Evolutionary conservation across 257 asterid genomes (phyloP).

Genomic region (Rubia yunnanensis): DNA sequence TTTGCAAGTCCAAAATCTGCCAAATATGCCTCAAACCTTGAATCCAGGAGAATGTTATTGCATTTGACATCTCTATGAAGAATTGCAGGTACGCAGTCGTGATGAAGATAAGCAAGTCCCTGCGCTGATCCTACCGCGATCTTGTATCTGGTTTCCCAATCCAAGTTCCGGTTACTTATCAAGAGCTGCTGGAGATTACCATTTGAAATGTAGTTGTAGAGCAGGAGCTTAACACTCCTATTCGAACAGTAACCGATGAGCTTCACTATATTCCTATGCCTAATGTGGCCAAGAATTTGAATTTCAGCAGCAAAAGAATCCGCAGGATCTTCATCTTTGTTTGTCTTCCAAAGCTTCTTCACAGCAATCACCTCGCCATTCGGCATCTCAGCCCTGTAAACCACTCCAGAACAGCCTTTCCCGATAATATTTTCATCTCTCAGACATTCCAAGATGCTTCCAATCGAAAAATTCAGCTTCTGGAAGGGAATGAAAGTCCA

Average conservation of each 20-base stretch:
- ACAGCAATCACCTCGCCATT: slow-evolving; percentile 78
- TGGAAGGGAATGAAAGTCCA: slow-evolving; percentile 92
- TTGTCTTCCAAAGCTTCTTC: slow-evolving; percentile 86
- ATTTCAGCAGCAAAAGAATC: slow-evolving; percentile 91
- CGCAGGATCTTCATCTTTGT: slow-evolving; percentile 48
- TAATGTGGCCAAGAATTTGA: slow-evolving; percentile 87
- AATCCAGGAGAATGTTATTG: slow-evolving; percentile 81
- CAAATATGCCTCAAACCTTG: slow-evolving; percentile 70
- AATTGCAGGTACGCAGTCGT: slow-evolving; percentile 78
- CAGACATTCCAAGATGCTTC: slow-evolving; percentile 62
- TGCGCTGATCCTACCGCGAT: slow-evolving; percentile 91
- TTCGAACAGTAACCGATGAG: slow-evolving; percentile 82
- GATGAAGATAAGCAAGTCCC: slow-evolving; percentile 91
- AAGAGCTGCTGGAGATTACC: slow-evolving; percentile 85
- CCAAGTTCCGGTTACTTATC: slow-evolving; percentile 60
- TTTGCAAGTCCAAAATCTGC: slow-evolving; percentile 99
- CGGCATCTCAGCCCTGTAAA: slow-evolving; percentile 69
- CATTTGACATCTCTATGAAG: slow-evolving; percentile 91
- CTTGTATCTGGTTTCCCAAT: slow-evolving; percentile 88
- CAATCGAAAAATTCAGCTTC: slow-evolving; percentile 58
- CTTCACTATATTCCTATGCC: slow-evolving; percentile 87
- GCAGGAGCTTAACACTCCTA: slow-evolving; percentile 71
- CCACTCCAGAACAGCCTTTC: slow-evolving; percentile 91
- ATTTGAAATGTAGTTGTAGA: slow-evolving; percentile 71
- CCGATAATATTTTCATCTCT: slow-evolving; percentile 76